Conservation (phyloP, 768 basidiomycete genomes). For the Leccinum arenicola region DNA sequence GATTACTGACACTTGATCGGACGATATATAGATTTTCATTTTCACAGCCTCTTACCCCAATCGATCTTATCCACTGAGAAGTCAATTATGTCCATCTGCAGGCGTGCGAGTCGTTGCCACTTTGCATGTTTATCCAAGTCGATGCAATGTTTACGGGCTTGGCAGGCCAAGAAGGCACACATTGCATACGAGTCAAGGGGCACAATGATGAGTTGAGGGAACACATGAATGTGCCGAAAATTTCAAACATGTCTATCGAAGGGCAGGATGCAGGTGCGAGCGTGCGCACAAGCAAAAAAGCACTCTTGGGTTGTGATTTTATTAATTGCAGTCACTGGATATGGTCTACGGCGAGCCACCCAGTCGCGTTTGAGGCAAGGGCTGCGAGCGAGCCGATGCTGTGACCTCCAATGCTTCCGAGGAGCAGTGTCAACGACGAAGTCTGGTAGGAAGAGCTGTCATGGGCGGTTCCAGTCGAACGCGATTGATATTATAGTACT, state of each 20-base stretch:
- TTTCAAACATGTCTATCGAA: too few species aligned
- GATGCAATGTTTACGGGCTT: too few species aligned
- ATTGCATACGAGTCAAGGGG: too few species aligned
- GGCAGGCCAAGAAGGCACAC: too few species aligned
- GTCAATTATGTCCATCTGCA: too few species aligned
- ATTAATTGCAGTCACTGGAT: conserved; percentile 18
- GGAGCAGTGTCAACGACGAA: conserved; percentile 79
- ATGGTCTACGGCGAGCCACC: conserved; percentile 40
- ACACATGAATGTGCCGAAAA: too few species aligned
- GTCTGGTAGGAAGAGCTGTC: conserved; percentile 69
- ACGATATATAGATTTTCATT: neutral
- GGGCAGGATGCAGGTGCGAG: too few species aligned
- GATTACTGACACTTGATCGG: neutral
- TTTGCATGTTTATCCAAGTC: too few species aligned
- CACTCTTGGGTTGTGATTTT: conserved; percentile 11
- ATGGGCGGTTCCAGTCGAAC: conserved; percentile 95
- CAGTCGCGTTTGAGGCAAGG: conserved; percentile 42
- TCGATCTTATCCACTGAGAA: neutral
- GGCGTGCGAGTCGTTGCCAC: too few species aligned
- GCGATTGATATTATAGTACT: conserved; percentile 66
- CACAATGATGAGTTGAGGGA: too few species aligned
- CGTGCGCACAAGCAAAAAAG: conserved; percentile 1
- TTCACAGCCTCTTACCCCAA: neutral
- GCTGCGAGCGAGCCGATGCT: conserved; percentile 56
- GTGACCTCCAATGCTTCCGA: conserved; percentile 69